phyloP scores from a whole-genome alignment of 495 filamentous ascomycete genomes.

The Astrothelium macrocarpum region DNA sequence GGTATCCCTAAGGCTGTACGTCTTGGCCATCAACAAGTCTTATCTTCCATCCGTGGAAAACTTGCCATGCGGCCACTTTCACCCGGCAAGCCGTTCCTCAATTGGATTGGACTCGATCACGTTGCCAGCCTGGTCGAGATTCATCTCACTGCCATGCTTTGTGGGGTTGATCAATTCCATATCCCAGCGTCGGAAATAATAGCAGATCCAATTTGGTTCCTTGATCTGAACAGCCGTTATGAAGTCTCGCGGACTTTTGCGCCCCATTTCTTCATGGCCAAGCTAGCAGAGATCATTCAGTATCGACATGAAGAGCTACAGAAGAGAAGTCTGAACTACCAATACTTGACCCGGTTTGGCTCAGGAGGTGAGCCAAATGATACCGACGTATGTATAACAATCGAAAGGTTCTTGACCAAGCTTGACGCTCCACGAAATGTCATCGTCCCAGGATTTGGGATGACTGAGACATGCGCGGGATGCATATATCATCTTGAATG shows the following conservation, averaged over 20 bases:
- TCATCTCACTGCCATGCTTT: slow-evolving; percentile 39
- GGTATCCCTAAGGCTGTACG: slow-evolving; percentile 46
- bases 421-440: slow-evolving; percentile 31
- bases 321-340: neutral
- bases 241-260: slow-evolving; percentile 41
- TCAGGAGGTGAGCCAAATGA: neutral
- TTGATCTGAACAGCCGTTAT: slow-evolving; percentile 36
- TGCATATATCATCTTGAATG: slow-evolving; percentile 73
- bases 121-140: slow-evolving; percentile 44
- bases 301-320: neutral
- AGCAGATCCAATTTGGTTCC: slow-evolving; percentile 31
- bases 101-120: slow-evolving; percentile 47
- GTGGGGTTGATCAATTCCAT: slow-evolving; percentile 40
- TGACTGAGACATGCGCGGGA: slow-evolving; percentile 98
- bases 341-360: neutral
- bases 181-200: slow-evolving; percentile 36
- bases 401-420: neutral
- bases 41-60: slow-evolving; percentile 38
- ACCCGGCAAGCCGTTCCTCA: slow-evolving; percentile 31
- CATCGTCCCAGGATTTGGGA: slow-evolving; percentile 87
- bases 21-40: slow-evolving; percentile 38
- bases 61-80: slow-evolving; percentile 16
- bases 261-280: slow-evolving; percentile 47
- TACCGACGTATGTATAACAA: neutral
- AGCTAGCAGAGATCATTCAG: slow-evolving; percentile 6